Percentiles rank a stretch among this genome's conserved stretches.
Evolutionary conservation across 2,329 filamentous ascomycete species (phyloP).

Genomic region (Tolypocladium capitatum): DNA sequence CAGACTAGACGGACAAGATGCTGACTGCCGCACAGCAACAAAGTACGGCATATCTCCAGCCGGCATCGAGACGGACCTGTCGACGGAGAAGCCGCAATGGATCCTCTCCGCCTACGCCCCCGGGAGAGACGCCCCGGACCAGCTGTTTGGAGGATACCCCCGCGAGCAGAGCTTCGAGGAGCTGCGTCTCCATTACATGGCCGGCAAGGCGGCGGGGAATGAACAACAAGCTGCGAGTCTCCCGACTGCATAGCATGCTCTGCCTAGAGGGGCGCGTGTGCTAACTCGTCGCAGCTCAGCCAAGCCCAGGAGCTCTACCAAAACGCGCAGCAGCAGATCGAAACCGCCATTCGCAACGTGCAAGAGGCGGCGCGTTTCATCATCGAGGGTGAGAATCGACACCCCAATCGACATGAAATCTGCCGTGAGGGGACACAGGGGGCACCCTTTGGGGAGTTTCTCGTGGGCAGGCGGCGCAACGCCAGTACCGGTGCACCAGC

Average conservation of each 20-base stretch:
- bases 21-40: slow-evolving; percentile 6
- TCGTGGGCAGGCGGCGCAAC: slow-evolving; percentile 21
- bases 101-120: slow-evolving; percentile 79
- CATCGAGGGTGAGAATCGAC: slow-evolving; percentile 49
- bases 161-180: slow-evolving; percentile 86
- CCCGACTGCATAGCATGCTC: background rate
- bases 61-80: slow-evolving; percentile 53
- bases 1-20: background rate
- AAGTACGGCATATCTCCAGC: slow-evolving; percentile 43
- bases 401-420: slow-evolving; percentile 62
- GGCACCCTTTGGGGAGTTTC: slow-evolving; percentile 31
- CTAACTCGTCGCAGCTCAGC: slow-evolving; percentile 32
- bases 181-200: slow-evolving; percentile 61
- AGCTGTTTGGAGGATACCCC: slow-evolving; percentile 67
- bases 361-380: slow-evolving; percentile 62
- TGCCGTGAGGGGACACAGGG: slow-evolving; percentile 34
- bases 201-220: slow-evolving; percentile 46
- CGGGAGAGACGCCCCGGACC: slow-evolving; percentile 59
- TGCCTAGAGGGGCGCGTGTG: background rate
- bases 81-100: slow-evolving; percentile 64
- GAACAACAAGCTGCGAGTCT: slow-evolving; percentile 34
- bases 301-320: slow-evolving; percentile 48
- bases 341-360: slow-evolving; percentile 54
- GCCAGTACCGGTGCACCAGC: slow-evolving; percentile 12
- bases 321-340: slow-evolving; percentile 57